phyloP scores from a whole-genome alignment of 2,329 filamentous ascomycete species.

The Monosporascus sp. region DNA sequence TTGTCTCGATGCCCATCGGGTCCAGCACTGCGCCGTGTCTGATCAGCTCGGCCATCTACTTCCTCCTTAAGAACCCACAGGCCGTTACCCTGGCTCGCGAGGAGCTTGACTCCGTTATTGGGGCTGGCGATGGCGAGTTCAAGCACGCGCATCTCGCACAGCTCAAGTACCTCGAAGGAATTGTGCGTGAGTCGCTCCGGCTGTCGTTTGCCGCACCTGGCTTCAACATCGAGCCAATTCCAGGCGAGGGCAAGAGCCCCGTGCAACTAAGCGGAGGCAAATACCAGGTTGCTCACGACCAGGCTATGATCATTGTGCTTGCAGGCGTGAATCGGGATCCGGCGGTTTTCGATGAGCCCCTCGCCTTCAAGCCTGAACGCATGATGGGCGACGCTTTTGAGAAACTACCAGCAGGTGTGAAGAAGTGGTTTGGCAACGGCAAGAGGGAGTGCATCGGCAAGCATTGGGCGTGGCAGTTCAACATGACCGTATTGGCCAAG shows the following conservation, averaged over 20 bases:
- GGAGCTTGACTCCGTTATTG: slow-evolving; percentile 43
- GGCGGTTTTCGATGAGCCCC: slow-evolving; percentile 40
- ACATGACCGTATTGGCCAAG: slow-evolving; percentile 35
- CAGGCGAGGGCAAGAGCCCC: slow-evolving; percentile 36
- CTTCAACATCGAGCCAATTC: slow-evolving; percentile 48
- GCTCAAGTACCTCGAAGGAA: background rate
- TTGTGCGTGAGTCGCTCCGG: slow-evolving; percentile 41
- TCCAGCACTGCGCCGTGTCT: slow-evolving; percentile 44
- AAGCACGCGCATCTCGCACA: background rate
- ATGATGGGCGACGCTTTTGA: slow-evolving; percentile 42
- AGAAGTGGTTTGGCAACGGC: slow-evolving; percentile 48
- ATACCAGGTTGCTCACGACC: slow-evolving; percentile 44
- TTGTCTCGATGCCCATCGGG: slow-evolving; percentile 62
- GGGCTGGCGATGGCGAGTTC: slow-evolving; percentile 26
- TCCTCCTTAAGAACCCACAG: slow-evolving; percentile 45
- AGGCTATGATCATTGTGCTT: slow-evolving; percentile 44
- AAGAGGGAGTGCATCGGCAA: slow-evolving; percentile 48
- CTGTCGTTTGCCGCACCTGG: slow-evolving; percentile 49
- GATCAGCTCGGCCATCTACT: slow-evolving; percentile 41
- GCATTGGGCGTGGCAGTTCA: slow-evolving; percentile 45
- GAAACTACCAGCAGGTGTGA: slow-evolving; percentile 37
- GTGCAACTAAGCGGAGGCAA: slow-evolving; percentile 42
- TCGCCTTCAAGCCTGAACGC: slow-evolving; percentile 41
- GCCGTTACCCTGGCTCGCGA: slow-evolving; percentile 10
- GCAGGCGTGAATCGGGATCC: slow-evolving; percentile 46